phyloP scores from a whole-genome alignment of 2,329 filamentous ascomycete genomes.

The Sporothrix sp. region DNA sequence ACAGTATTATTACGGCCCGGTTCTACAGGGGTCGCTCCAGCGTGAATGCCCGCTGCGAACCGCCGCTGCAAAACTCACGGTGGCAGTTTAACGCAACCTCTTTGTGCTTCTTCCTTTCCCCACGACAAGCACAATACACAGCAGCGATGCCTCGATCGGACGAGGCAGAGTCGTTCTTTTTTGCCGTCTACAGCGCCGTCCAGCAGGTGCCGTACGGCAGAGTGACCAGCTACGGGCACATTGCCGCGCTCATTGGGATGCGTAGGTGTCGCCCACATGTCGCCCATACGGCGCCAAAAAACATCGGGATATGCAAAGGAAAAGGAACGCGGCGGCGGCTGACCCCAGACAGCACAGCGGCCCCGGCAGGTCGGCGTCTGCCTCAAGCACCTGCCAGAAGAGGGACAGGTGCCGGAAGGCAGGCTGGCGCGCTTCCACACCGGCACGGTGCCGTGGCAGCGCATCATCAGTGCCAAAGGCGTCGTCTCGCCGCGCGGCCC shows the following conservation, averaged over 20 bases:
- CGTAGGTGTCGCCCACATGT: constrained; percentile 52
- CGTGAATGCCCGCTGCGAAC: background rate
- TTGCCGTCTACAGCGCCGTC: constrained; percentile 70
- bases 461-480: constrained; percentile 82
- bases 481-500: constrained; percentile 62
- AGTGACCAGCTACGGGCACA: constrained; percentile 83
- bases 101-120: background rate
- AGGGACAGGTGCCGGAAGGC: constrained; percentile 32
- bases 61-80: background rate
- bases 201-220: constrained; percentile 75
- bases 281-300: background rate
- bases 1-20: too few species aligned
- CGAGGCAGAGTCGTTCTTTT: constrained; percentile 65
- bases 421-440: constrained; percentile 51
- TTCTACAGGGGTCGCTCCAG: background rate
- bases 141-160: constrained; percentile 58
- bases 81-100: background rate
- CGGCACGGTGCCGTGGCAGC: constrained; percentile 84
- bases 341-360: constrained; percentile 45
- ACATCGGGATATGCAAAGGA: background rate
- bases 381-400: constrained; percentile 63
- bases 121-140: background rate
- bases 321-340: too few species aligned
- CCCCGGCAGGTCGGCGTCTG: constrained; percentile 82
- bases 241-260: constrained; percentile 60